Evolutionary conservation across 2,329 filamentous ascomycete species (phyloP), one percentile per base, ranked within the genome.

Genomic region (Fusarium albosuccineum): DNA sequence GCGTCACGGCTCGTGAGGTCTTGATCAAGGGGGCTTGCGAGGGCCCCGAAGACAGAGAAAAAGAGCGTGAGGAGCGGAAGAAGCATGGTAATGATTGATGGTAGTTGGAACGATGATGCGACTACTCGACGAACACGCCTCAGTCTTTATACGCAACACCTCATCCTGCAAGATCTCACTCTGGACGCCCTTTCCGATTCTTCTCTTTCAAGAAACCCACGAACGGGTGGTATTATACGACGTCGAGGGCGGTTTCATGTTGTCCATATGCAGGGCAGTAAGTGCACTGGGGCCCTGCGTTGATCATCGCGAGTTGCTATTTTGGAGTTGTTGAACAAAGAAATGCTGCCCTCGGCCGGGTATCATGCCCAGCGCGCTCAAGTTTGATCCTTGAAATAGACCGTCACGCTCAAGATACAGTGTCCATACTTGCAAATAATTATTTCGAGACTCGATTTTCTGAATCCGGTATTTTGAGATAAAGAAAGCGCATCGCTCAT

Each of bases 251-350:
- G 27, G 29, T 7, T 34, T 22, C 0, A 9, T 30, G n/a, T 40
- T 0, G 1, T 11, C 22, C 22, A 22, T 22, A 22, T 22, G 22
- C 22, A 22, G 22, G 22, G 22, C 22, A 4, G 22, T 22, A 22
- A 22, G 5, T 22, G 22, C 22, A 22, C 22, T 33, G 33, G 6
- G 8, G n/a, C n/a, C 17, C 26, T 55, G 41, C 22, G 4, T 40
- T 9, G 9, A 17, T 27, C 27, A 3, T 4, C 13, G 9, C 3
- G 8, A 14, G 26, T 27, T 46, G 0, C 60, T 65, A 62, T 52
- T 57, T 61, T n/a, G 16, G 39, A 44, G 29, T 3, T 5, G 5
- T 4, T 1, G 22, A n/a, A 68, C 56, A 67, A 67, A 62, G 64
- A n/a, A 11, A 40, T n/a, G 42, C 10, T 9, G 11, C 7, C 17